Evolutionary conservation across 257 asterid genomes (phyloP).

Genomic region (Scutellaria baicalensis): DNA sequence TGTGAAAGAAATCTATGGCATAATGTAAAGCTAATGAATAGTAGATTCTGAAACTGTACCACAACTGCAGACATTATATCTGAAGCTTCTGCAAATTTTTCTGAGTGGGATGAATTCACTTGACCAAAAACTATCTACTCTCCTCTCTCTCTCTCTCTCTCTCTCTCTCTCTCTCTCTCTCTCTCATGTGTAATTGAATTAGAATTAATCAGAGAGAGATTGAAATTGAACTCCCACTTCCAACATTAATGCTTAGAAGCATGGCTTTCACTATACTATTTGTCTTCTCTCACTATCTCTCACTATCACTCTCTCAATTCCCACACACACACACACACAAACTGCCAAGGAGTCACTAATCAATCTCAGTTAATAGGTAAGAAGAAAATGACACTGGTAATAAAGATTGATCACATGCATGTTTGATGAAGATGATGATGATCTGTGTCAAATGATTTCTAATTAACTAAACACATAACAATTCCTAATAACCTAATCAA

Average conservation of each 20-base stretch:
- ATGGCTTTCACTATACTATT: constrained; percentile 38
- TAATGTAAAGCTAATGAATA: constrained; percentile 33
- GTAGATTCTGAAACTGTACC: constrained; percentile 40
- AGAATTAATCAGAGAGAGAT: constrained; percentile 22
- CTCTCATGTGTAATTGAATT: neutral
- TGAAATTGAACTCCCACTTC: constrained; percentile 34
- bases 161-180: neutral
- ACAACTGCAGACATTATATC: constrained; percentile 20
- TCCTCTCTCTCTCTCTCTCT: neutral
- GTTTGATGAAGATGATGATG: neutral
- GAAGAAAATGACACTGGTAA: neutral
- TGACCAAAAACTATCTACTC: constrained; percentile 25
- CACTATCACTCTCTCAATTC: neutral
- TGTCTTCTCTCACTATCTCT: constrained; percentile 27
- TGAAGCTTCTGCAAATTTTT: constrained; percentile 20
- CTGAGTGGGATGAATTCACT: constrained; percentile 28
- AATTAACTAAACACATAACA: no score
- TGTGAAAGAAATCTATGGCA: constrained; percentile 31
- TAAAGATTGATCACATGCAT: constrained; percentile 33
- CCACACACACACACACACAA: constrained; percentile 23
- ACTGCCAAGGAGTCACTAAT: constrained; percentile 46
- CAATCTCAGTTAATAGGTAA: constrained; percentile 23
- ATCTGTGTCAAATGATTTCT: neutral
- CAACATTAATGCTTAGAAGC: constrained; percentile 37
- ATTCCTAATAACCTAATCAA: no score